Evolutionary conservation across 768 basidiomycete species (phyloP), one percentile per base, ranked within the genome.

Genomic region (Galerina marginata): DNA sequence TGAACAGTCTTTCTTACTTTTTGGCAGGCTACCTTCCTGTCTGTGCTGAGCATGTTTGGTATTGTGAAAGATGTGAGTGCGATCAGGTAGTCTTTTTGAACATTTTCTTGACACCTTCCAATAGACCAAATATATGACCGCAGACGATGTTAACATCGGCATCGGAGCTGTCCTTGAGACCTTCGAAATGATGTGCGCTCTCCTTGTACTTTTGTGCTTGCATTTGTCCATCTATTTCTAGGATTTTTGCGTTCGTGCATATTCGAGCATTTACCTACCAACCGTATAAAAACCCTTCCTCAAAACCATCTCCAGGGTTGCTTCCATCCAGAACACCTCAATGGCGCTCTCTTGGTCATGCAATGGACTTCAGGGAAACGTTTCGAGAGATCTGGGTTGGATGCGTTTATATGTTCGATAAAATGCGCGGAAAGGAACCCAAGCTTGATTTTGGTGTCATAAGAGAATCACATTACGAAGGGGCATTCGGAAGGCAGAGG

Each of bases 261-360:
- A 77, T 93, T 70, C 78, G 79, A 47, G 89, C 90, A 4, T 93
- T 91, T 74, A 82, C 84, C 12, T 92, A 91, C 73, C 83, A 82
- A 64, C 81, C 83, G 1, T 92, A 92, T 71, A 72, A 76, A 74
- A 15, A 69, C 66, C 33, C 67, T 7, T 52, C 42, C 26, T 74
- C 75, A 7, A 71, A 73, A 26, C 9, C 33, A 26, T 20, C 20
- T 20, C 33, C 36, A 47, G 68, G 64, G 4, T 56, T 73, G 0
- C 69, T 69, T 47, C 74, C 77, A 4, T 60, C 70, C 38, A 74
- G 73, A 23, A 90, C 87, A 6, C 75, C 84, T n/a, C 83, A 84
- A 26, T 72, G 83, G 66, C 80, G 78, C 16, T 82, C 90, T 3
- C 78, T 91, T 16, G 75, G 77, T 0, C 86, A 91, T 67, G 88